Evolutionary conservation across 176 grass and related monocot species (phyloP), one percentile per base, ranked within the genome.

Genomic region (Musa schizocarpa): DNA sequence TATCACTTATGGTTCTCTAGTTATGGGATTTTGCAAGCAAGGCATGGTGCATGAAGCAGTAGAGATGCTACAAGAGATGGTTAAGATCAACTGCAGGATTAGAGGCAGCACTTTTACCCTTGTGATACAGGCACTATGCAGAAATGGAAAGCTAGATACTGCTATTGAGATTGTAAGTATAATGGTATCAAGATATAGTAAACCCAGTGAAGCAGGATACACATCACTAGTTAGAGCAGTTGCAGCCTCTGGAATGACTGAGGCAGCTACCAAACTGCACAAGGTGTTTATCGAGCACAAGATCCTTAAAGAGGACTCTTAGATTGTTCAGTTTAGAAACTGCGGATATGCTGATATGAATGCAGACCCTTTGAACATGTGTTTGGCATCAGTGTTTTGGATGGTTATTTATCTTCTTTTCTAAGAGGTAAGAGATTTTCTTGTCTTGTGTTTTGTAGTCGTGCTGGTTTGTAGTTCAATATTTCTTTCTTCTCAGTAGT

Each of bases 11-110:
- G 86, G 89, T 76, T 92, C 89, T 66, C 81, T 92, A 59, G 76
- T 92, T 77, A 86, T 92, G 89, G 86, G 83, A 11, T 92, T 84
- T 67, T 86, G 89, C 65, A 92, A 86, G 75, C 82, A 86, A 70
- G 79, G 82, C 61, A 88, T 86, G 84, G 43, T 82, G 20, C 71
- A 84, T 1, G 79, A 88, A 67, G 89, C 86, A 70, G 29, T 86
- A 56, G 63, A 80, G 52, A 70, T 88, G 71, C 80, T 92, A 73
- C 83, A 84, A 78, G 81, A 65, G 56, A 92, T 82, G 69, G 63
- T 88, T 71, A 69, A 80, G 79, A 79, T 80, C 48, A 82, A 84
- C 27, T 92, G 82, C 73, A 77, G 88, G 72, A 82, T 88, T 77
- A 88, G 88, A 86, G 62, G 79, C 68, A 86, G 78, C 69, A 88